Evolutionary conservation across 345 rosid species (phyloP), one percentile per base, ranked within the genome.

Genomic region (Salix brachista): DNA sequence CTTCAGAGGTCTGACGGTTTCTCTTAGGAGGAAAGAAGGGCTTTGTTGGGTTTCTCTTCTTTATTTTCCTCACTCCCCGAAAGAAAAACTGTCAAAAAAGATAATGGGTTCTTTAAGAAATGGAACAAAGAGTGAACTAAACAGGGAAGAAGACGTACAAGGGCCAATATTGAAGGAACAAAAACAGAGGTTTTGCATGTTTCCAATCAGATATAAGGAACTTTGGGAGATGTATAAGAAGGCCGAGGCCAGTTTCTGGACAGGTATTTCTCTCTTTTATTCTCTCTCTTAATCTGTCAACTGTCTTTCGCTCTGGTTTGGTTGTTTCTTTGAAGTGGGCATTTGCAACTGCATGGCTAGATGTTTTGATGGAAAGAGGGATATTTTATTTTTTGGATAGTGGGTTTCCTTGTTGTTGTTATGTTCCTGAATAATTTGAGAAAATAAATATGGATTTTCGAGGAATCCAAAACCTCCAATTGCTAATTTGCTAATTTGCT

Each of bases 191-290:
- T 91, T 94, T 74, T 89, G 95, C 77, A 94, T 94, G 97, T 94
- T 94, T 77, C 98, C 98, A 44, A 84, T 92, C 46, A 82, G 87
- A 72, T 89, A 94, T 78, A 85, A 84, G 78, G 82, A 80, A 5
- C 74, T 94, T 65, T 94, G 97, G 98, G 97, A 94, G 91, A 92
- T 94, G 97, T 92, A 92, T 87, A 94, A 91, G 88, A 94, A 94
- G 89, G 95, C 98, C 44, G 81, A 87, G 62, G 98, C 97, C 75
- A 89, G 97, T 88, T 94, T 92, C 70, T 92, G 98, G 97, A 94
- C 83, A 13, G 80, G 83, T 80, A 67, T 4, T 14, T 52, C 16
- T 46, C 50, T 65, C n/a, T 25, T 11, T 41, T 19, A 2, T 11
- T 25, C 30, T 28, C 37, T 28, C 37, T 32, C 6, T 72, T 16